phyloP scores from a whole-genome alignment of 2,329 filamentous ascomycete species.

The Aspergillus sp. region DNA sequence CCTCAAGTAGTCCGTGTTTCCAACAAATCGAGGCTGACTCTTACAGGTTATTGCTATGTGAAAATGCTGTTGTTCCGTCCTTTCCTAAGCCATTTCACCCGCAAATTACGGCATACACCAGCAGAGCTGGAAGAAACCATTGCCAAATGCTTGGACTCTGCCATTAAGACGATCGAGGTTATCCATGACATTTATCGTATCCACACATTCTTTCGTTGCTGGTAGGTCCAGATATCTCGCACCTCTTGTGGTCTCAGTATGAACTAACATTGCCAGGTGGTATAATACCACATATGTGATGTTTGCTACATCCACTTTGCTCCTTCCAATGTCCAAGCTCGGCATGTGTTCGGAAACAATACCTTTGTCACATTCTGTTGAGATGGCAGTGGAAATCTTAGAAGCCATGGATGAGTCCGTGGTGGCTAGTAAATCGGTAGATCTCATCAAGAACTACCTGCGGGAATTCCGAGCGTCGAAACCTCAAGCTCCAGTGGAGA shows the following conservation, averaged over 20 bases:
- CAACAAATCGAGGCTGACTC: neutral
- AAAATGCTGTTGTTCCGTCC: constrained; percentile 37
- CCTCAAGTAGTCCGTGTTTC: neutral
- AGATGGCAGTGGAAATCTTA: constrained; percentile 36
- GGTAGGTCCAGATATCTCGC: constrained; percentile 18
- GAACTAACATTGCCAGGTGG: constrained; percentile 24
- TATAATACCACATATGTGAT: constrained; percentile 41
- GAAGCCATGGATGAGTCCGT: constrained; percentile 40
- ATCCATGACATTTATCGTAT: constrained; percentile 35
- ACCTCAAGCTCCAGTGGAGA: neutral
- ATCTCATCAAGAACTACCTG: constrained; percentile 30
- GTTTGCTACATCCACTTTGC: constrained; percentile 35
- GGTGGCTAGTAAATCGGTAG: constrained; percentile 35
- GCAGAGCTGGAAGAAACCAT: constrained; percentile 26
- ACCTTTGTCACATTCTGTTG: constrained; percentile 23
- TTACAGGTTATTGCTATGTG: constrained; percentile 35
- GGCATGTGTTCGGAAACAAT: constrained; percentile 24
- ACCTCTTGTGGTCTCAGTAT: neutral
- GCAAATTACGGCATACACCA: constrained; percentile 20
- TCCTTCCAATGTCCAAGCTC: constrained; percentile 29
- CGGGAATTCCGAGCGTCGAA: constrained; percentile 19
- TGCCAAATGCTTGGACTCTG: constrained; percentile 35
- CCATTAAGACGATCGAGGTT: constrained; percentile 35
- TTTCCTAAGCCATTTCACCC: constrained; percentile 27
- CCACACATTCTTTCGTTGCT: constrained; percentile 39